Base-by-base conservation (phyloP, 495 filamentous ascomycete species). In the Podospora fimiseda region DNA sequence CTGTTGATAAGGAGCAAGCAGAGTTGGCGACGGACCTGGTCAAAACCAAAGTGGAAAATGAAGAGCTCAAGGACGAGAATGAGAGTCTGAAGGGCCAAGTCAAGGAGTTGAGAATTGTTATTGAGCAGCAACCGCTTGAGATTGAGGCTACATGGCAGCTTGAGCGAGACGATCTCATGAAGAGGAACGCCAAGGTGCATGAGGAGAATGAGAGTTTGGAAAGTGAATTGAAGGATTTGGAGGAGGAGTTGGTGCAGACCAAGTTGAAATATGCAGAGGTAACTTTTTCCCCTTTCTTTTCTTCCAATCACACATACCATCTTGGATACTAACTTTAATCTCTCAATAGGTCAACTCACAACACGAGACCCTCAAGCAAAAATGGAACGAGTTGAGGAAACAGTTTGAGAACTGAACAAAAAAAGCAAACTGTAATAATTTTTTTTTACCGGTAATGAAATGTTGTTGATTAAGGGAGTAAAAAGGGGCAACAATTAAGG, bases 221-320 rank as follows among this genome's bases (percentile, higher is more conserved):
- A 66, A 95, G 95, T 69, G 85, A 89, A 62, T 82, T 94, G 80
- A 80, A 80, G 24, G 93, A 96, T 51, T 93, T 99, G 80, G 93
- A 97, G 76, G 90, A 92, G 70, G 83, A 85, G 61, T 71, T 99
- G 43, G 94, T 99, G 52, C 80, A 86, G 60, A 90, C 90, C 1
- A 99, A 99, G 79, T 89, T 99, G 90, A 78, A 80, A 59, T 87
- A 87, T 73, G 93, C 93, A 23, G 89, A 96, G 85, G 93, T 96
- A 79, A 67, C 79, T 70, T 37, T 20, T 11, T 48, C 18, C 15
- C 13, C 13, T 5, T 15, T 42, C 30, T 23, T 27, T 51, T 47
- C 21, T 24, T 13, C n/a, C 15, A 21, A 1, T 20, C 20, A 9
- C 52, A n/a, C 52, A 23, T 18, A 51, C 43, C 46, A 13, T n/a